Percentiles rank a stretch among this genome's conserved stretches.
Evolutionary conservation across 1,284 basidiomycete species (phyloP).

Genomic region (Omphalotus olearius): DNA sequence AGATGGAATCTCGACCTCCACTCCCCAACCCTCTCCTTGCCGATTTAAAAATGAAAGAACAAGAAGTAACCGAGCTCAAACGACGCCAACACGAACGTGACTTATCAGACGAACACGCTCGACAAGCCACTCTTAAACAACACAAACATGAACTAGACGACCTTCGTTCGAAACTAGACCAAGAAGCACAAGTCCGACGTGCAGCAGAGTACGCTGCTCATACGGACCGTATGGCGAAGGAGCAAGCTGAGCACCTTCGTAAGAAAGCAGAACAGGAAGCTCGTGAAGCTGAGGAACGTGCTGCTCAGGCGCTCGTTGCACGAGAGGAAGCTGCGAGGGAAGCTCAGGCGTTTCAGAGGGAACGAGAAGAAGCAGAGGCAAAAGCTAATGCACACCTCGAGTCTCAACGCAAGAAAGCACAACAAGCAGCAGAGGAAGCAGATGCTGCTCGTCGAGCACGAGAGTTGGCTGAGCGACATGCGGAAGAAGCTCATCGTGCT

Average conservation of each 20-base stretch:
- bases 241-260: slow-evolving; percentile 3
- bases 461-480: neutral
- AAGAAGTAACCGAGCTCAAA: neutral
- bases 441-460: neutral
- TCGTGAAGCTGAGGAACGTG: slow-evolving; percentile 1
- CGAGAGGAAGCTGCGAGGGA: neutral
- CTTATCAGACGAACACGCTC: neutral
- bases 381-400: neutral
- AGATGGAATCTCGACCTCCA: neutral
- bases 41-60: slow-evolving; percentile 3
- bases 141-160: slow-evolving; percentile 1
- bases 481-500: neutral
- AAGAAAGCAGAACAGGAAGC: slow-evolving; percentile 3
- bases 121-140: neutral
- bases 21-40: slow-evolving; percentile 3
- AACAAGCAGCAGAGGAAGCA: neutral
- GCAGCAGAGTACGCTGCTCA: neutral
- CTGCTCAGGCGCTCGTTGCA: neutral
- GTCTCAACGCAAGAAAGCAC: neutral
- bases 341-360: neutral
- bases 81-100: neutral
- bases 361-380: neutral
- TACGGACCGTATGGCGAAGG: neutral
- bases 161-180: slow-evolving; percentile 3
- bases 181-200: slow-evolving; percentile 1